phyloP scores from a whole-genome alignment of 2,329 filamentous ascomycete genomes.

The Sporothrix brasiliensis region DNA sequence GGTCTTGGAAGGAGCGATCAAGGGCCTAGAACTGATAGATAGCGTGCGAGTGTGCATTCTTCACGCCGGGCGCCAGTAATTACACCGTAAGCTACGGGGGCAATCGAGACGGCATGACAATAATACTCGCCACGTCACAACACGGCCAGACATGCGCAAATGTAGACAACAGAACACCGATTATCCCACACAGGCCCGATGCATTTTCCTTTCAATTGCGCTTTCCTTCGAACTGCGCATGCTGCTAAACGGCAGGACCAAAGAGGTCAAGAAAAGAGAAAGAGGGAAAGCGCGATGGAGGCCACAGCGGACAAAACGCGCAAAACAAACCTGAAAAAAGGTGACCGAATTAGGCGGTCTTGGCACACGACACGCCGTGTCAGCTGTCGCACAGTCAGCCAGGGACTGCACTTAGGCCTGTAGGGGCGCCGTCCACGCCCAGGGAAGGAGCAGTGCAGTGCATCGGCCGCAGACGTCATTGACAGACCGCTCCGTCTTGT shows the following conservation, averaged over 20 bases:
- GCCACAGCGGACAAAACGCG: constrained; percentile 9
- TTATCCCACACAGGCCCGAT: no score
- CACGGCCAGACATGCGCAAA: not conserved
- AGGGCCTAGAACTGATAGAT: not conserved
- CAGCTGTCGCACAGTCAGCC: not conserved
- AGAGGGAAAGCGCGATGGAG: not conserved
- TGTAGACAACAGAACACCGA: not conserved
- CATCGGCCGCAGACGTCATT: constrained; percentile 11
- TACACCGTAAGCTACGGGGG: no score
- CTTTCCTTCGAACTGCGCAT: no score
- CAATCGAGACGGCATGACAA: not conserved
- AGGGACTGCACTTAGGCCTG: not conserved
- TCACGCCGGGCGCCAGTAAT: not conserved
- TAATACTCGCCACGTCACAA: constrained; percentile 9
- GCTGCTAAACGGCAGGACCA: not conserved
- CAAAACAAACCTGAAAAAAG: constrained; percentile 1
- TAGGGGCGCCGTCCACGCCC: not conserved
- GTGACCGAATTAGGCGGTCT: constrained; percentile 6
- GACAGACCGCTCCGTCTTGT: no score
- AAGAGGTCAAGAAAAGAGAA: not conserved
- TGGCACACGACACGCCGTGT: constrained; percentile 9
- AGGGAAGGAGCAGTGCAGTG: not conserved
- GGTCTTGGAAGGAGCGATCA: constrained; percentile 27
- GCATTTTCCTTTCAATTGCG: not conserved
- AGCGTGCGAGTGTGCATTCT: not conserved